A percentile compares a stretch with the other conserved stretches of the same genome.
phyloP scores from a whole-genome alignment of 2,329 filamentous ascomycete species.

The Penicillium sp. region DNA sequence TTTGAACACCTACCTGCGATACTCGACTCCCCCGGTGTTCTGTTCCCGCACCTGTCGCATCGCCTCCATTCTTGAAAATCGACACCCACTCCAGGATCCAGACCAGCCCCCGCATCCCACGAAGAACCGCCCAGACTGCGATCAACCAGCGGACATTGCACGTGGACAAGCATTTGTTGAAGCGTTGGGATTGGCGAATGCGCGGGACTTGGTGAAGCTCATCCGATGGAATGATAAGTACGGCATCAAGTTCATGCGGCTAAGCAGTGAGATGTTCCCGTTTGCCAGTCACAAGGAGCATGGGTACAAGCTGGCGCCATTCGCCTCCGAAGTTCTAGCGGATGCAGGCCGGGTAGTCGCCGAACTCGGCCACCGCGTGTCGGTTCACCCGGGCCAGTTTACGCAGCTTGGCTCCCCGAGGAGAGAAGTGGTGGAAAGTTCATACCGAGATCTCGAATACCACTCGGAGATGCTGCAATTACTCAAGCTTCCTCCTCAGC shows the following conservation, averaged over 20 bases:
- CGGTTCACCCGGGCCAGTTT: slow-evolving; percentile 88
- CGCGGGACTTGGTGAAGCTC: slow-evolving; percentile 79
- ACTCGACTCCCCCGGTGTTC: slow-evolving; percentile 79
- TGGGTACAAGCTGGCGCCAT: slow-evolving; percentile 79
- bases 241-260: slow-evolving; percentile 84
- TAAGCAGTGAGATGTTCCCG: slow-evolving; percentile 96
- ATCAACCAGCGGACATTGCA: slow-evolving; percentile 62
- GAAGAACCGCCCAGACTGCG: slow-evolving; percentile 81
- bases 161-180: slow-evolving; percentile 73
- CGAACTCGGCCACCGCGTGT: slow-evolving; percentile 77
- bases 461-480: slow-evolving; percentile 81
- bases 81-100: slow-evolving; percentile 74
- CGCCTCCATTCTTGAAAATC: slow-evolving; percentile 82
- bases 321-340: slow-evolving; percentile 73
- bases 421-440: slow-evolving; percentile 69
- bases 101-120: slow-evolving; percentile 73
- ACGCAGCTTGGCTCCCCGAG: slow-evolving; percentile 87
- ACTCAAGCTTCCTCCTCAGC: slow-evolving; percentile 71
- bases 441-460: slow-evolving; percentile 79
- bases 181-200: slow-evolving; percentile 74
- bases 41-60: slow-evolving; percentile 89
- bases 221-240: slow-evolving; percentile 89
- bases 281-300: slow-evolving; percentile 87
- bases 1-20: slow-evolving; percentile 84
- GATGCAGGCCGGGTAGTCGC: slow-evolving; percentile 74